These are phyloP conservation scores for Melastoma candidum DNA, from an alignment of 441 rosid genomes.

Conservation along the genomic window DNA sequence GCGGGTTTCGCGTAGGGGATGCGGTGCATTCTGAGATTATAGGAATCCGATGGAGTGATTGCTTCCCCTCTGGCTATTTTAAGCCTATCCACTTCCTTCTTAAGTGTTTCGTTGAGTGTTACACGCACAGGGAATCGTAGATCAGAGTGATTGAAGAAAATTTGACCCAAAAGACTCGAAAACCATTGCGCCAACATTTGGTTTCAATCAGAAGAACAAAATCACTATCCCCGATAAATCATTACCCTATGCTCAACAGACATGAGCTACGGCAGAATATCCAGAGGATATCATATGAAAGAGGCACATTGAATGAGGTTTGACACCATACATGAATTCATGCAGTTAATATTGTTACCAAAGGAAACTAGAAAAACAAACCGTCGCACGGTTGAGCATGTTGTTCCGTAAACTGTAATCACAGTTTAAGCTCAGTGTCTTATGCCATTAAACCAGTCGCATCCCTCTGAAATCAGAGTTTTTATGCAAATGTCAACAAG, in stretches of 20 bases:
- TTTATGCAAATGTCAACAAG: not conserved
- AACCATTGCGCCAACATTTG: no score
- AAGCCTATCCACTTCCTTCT: constrained; percentile 89
- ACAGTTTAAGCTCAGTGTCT: constrained; percentile 87
- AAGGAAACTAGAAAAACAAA: constrained; percentile 16
- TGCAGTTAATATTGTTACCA: no score
- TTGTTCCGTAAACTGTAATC: constrained; percentile 85
- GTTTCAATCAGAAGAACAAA: no score
- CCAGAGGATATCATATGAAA: no score
- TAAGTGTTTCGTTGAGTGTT: constrained; percentile 83
- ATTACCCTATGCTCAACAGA: no score
- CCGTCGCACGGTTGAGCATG: constrained; percentile 88
- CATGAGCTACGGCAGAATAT: no score
- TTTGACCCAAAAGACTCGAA: no score
- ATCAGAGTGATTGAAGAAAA: no score
- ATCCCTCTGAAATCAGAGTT: constrained; percentile 53
- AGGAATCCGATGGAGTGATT: constrained; percentile 49
- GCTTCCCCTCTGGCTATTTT: constrained; percentile 74
- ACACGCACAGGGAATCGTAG: constrained; percentile 8
- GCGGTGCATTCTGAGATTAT: constrained; percentile 67
- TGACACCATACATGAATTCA: no score
- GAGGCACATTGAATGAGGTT: no score
- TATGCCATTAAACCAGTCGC: constrained; percentile 65
- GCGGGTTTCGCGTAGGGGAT: constrained; percentile 43
- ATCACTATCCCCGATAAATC: no score